Evolutionary conservation across 2,329 filamentous ascomycete species (phyloP).

Genomic region (Didymella glomerata): DNA sequence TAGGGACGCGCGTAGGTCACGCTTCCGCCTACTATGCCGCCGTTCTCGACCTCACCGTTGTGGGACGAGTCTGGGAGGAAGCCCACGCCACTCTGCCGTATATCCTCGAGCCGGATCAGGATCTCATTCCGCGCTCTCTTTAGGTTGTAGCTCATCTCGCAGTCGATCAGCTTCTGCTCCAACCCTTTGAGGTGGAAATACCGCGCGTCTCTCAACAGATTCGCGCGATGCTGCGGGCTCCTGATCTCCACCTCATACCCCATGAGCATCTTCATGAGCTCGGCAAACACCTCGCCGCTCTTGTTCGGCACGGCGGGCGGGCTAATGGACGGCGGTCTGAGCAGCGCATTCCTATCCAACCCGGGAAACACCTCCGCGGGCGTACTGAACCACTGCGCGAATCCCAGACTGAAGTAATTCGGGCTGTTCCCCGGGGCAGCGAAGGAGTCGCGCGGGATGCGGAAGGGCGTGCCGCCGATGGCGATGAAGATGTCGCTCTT

Average conservation of each 20-base stretch:
- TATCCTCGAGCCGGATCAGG: slow-evolving; percentile 78
- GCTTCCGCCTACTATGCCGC: slow-evolving; percentile 60
- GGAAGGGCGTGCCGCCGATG: slow-evolving; percentile 86
- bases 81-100: slow-evolving; percentile 85
- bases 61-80: slow-evolving; percentile 65
- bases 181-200: slow-evolving; percentile 94
- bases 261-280: slow-evolving; percentile 80
- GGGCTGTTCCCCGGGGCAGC: slow-evolving; percentile 86
- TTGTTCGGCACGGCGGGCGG: slow-evolving; percentile 83
- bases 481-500: slow-evolving; percentile 91
- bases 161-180: slow-evolving; percentile 85
- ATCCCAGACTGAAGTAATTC: slow-evolving; percentile 94
- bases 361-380: slow-evolving; percentile 86
- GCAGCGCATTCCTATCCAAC: slow-evolving; percentile 76
- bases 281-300: slow-evolving; percentile 82
- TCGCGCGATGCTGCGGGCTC: slow-evolving; percentile 78
- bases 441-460: slow-evolving; percentile 89
- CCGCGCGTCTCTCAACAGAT: slow-evolving; percentile 80
- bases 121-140: slow-evolving; percentile 76
- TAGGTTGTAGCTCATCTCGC: slow-evolving; percentile 78
- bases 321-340: slow-evolving; percentile 85
- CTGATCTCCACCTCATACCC: slow-evolving; percentile 84
- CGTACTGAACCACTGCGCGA: slow-evolving; percentile 84
- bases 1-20: slow-evolving; percentile 86
- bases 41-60: slow-evolving; percentile 28